Conservation (phyloP, 106 monocot genomes). For the Dactylorhiza incarnata region DNA sequence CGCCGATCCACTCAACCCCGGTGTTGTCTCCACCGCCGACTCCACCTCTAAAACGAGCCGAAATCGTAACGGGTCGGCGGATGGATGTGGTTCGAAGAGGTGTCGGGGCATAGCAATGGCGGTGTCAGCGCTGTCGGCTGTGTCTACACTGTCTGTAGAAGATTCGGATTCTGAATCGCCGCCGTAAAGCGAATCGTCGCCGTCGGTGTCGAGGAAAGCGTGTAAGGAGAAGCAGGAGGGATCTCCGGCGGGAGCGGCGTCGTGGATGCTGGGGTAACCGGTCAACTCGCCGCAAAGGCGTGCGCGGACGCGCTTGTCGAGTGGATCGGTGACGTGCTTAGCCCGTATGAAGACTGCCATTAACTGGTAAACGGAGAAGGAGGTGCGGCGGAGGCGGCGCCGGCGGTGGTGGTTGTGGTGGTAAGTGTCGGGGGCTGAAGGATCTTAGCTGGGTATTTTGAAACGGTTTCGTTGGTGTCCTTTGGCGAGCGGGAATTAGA, state of each 20-base stretch:
- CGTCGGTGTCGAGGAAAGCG: slow-evolving; percentile 17
- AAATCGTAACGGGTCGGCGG: not conserved
- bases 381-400: too few relatives aligned
- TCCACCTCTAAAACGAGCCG: not conserved
- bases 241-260: not conserved
- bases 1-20: not conserved
- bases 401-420: too few relatives aligned
- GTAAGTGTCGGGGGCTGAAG: not conserved
- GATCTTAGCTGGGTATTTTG: too few relatives aligned
- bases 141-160: too few relatives aligned
- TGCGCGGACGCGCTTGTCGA: slow-evolving; percentile 22
- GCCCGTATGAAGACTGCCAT: slow-evolving; percentile 25
- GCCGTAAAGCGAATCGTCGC: not conserved
- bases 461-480: too few relatives aligned
- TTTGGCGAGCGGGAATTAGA: too few relatives aligned
- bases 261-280: slow-evolving; percentile 20
- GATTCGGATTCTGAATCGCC: not conserved
- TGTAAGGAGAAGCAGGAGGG: slow-evolving; percentile 24
- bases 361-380: not conserved
- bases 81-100: not conserved
- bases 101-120: not conserved
- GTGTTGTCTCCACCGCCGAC: slow-evolving; percentile 1
- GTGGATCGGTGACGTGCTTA: slow-evolving; percentile 33
- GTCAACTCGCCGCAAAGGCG: slow-evolving; percentile 16
- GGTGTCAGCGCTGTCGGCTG: not conserved